A percentile compares a stretch with the other conserved stretches of the same genome.
Conservation (phyloP, 352 stramenopile genomes). For the Phytophthora capsici region DNA sequence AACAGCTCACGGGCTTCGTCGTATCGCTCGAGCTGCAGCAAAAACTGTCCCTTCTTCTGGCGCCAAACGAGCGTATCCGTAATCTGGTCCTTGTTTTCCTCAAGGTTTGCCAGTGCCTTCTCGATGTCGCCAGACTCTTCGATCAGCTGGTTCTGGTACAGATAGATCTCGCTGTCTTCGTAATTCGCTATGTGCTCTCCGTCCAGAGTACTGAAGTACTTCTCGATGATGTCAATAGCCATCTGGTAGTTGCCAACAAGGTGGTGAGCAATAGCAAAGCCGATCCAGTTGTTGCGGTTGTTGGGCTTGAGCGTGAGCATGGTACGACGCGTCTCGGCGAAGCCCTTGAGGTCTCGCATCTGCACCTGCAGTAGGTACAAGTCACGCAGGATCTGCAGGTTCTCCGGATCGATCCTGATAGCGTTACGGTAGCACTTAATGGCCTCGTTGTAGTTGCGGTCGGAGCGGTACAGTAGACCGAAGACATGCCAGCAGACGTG, state of each 20-base stretch:
- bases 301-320: conserved; percentile 95
- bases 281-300: conserved; percentile 97
- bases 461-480: conserved; percentile 95
- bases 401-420: conserved; percentile 96
- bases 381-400: conserved; percentile 98
- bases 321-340: conserved; percentile 93
- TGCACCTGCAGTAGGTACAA: conserved; percentile 96
- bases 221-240: conserved; percentile 96
- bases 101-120: conserved; percentile 87
- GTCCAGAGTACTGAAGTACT: conserved; percentile 93
- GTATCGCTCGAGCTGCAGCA: conserved; percentile 68
- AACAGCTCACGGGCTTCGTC: conserved; percentile 74
- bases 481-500: conserved; percentile 99
- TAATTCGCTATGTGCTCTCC: conserved; percentile 74
- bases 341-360: conserved; percentile 91
- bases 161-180: conserved; percentile 96
- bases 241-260: conserved; percentile 92
- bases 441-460: conserved; percentile 97
- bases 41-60: conserved; percentile 77
- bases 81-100: conserved; percentile 77
- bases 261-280: conserved; percentile 96
- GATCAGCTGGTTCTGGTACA: conserved; percentile 96
- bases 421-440: conserved; percentile 99
- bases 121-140: conserved; percentile 90
- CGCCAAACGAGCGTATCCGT: conserved; percentile 79